Evolutionary conservation across 1,284 basidiomycete genomes (phyloP).

Genomic region (Thecaphora thlaspeos): DNA sequence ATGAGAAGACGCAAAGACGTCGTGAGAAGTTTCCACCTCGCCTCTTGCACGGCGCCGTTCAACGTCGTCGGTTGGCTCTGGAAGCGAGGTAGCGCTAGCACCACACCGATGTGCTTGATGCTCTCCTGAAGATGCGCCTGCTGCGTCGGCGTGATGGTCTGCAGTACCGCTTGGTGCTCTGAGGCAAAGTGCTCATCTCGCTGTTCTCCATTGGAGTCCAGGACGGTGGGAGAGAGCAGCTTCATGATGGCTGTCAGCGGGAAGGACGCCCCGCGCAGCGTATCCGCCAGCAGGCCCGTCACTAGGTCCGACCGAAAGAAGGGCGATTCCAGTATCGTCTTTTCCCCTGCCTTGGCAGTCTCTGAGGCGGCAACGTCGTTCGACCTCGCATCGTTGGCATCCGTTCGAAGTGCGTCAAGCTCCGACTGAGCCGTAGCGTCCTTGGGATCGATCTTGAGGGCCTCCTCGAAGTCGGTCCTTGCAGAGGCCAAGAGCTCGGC

Average conservation of each 20-base stretch:
- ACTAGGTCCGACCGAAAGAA: conserved; percentile 33
- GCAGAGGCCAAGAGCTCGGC: background rate
- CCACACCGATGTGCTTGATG: conserved; percentile 14
- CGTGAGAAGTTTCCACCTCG: background rate
- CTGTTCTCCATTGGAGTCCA: conserved; percentile 11
- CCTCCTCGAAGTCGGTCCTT: background rate
- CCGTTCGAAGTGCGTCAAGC: background rate
- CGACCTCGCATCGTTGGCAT: too few species aligned
- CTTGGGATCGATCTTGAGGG: background rate
- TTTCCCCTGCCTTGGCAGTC: conserved; percentile 10
- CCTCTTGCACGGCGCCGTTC: background rate
- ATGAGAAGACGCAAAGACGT: conserved; percentile 21
- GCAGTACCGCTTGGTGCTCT: background rate
- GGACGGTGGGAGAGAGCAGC: conserved; percentile 15
- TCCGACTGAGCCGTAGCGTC: background rate
- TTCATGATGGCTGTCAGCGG: conserved; percentile 24
- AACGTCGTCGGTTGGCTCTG: background rate
- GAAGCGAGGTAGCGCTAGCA: conserved; percentile 16
- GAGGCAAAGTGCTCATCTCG: conserved; percentile 7
- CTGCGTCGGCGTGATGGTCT: conserved; percentile 11
- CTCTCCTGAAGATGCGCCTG: conserved; percentile 17
- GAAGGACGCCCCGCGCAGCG: conserved; percentile 22
- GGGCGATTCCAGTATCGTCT: conserved; percentile 31
- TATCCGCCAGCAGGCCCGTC: conserved; percentile 25
- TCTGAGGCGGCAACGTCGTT: background rate